phyloP scores from a whole-genome alignment of 2,329 filamentous ascomycete species.

The Elsinoe necatrix region DNA sequence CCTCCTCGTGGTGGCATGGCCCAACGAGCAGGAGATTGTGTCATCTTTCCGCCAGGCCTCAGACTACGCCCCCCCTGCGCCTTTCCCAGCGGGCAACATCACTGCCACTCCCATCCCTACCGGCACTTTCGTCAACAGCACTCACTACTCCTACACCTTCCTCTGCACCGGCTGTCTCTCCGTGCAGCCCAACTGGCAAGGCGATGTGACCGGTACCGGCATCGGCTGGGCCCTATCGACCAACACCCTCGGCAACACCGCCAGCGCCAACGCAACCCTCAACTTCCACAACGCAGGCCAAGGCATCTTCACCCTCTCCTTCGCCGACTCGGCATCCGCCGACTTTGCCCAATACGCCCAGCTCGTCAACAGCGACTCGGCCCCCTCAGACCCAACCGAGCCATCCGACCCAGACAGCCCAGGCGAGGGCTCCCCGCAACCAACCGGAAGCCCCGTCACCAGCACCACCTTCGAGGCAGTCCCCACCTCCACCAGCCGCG shows the following conservation, averaged over 20 bases:
- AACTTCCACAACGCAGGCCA: conserved; percentile 14
- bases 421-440: background rate
- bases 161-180: conserved; percentile 37
- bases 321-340: conserved; percentile 6
- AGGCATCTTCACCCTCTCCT: conserved; percentile 9
- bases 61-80: conserved; percentile 41
- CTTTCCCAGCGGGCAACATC: conserved; percentile 36
- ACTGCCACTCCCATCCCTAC: conserved; percentile 41
- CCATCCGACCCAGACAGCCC: background rate
- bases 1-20: conserved; percentile 45
- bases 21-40: conserved; percentile 39
- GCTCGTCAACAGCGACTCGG: background rate
- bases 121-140: conserved; percentile 46
- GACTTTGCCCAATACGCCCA: background rate
- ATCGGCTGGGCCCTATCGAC: conserved; percentile 18
- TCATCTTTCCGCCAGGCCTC: conserved; percentile 39
- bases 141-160: conserved; percentile 48
- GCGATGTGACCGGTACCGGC: conserved; percentile 15
- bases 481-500: background rate
- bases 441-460: background rate
- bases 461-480: background rate
- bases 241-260: conserved; percentile 10
- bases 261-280: conserved; percentile 11
- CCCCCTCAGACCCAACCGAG: background rate
- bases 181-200: conserved; percentile 14